A percentile compares a stretch with the other conserved stretches of the same genome.
These are phyloP conservation scores for Xylaria castorea DNA, from an alignment of 495 filamentous ascomycete species.

Conservation along the genomic window DNA sequence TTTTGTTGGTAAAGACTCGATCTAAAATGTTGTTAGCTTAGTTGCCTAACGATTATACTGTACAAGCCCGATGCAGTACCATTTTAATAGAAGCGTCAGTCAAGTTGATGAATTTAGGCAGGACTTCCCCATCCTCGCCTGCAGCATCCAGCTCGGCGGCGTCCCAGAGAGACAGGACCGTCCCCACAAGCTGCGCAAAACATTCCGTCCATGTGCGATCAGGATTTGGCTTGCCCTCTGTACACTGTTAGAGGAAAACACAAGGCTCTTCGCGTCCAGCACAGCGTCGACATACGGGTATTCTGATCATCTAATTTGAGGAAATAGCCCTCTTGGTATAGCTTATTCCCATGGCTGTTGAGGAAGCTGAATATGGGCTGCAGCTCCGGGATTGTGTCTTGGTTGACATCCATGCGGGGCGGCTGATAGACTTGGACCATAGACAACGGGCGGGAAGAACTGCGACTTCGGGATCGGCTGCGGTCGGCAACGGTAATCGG, in stretches of 20 bases:
- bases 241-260: conserved; percentile 35
- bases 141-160: conserved; percentile 90
- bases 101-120: conserved; percentile 95
- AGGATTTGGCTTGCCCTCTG: conserved; percentile 83
- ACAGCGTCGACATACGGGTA: conserved; percentile 64
- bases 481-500: conserved; percentile 28
- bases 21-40: conserved; percentile 57
- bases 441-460: conserved; percentile 61
- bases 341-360: conserved; percentile 93
- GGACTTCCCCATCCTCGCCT: conserved; percentile 79
- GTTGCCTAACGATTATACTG: neutral
- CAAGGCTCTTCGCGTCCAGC: neutral
- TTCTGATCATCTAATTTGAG: conserved; percentile 94
- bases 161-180: conserved; percentile 95
- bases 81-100: conserved; percentile 97
- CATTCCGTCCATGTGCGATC: conserved; percentile 96
- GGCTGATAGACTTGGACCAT: conserved; percentile 85
- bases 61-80: conserved; percentile 60
- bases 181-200: conserved; percentile 95
- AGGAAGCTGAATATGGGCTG: conserved; percentile 93
- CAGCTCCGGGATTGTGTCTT: conserved; percentile 88
- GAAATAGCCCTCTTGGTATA: conserved; percentile 98
- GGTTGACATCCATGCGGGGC: conserved; percentile 80
- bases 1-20: conserved; percentile 86
- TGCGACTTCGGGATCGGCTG: conserved; percentile 39